Evolutionary conservation across 371 early-diverging fungal species (phyloP).

Genomic region (Syncephalastrum monosporum): DNA sequence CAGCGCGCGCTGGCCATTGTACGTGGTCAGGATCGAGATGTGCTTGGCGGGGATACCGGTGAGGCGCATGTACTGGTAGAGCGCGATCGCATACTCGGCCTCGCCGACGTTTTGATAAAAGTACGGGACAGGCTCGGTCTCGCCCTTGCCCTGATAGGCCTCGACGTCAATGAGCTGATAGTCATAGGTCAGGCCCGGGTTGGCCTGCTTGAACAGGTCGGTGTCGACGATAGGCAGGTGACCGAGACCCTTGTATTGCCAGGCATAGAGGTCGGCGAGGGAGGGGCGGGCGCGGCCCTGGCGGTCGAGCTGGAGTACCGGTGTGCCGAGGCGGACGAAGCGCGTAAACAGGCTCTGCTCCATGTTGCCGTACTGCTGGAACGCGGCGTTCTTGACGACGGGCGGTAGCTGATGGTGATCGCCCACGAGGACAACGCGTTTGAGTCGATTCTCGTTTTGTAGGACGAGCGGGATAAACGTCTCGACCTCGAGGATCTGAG

Average conservation of each 20-base stretch:
- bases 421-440: slow-evolving; percentile 94
- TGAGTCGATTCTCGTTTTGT: slow-evolving; percentile 70
- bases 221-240: slow-evolving; percentile 54
- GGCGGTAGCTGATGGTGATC: slow-evolving; percentile 97
- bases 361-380: slow-evolving; percentile 85
- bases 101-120: slow-evolving; percentile 95
- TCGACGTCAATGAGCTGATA: slow-evolving; percentile 86
- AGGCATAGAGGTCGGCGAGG: slow-evolving; percentile 81
- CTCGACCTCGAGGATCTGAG: slow-evolving; percentile 95
- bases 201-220: slow-evolving; percentile 57
- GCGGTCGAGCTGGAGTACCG: slow-evolving; percentile 73
- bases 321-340: slow-evolving; percentile 88
- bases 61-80: slow-evolving; percentile 94
- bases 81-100: slow-evolving; percentile 93
- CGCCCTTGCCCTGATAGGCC: slow-evolving; percentile 77
- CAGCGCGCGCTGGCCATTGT: slow-evolving; percentile 92
- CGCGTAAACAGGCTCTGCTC: slow-evolving; percentile 92
- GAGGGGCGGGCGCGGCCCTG: slow-evolving; percentile 79
- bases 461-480: slow-evolving; percentile 91
- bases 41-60: slow-evolving; percentile 83
- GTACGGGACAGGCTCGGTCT: slow-evolving; percentile 76
- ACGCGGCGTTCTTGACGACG: slow-evolving; percentile 82
- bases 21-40: slow-evolving; percentile 91
- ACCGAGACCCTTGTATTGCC: slow-evolving; percentile 72
- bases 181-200: slow-evolving; percentile 82